phyloP scores from a whole-genome alignment of 2,329 filamentous ascomycete species.

The Aspergillus arachidicola region DNA sequence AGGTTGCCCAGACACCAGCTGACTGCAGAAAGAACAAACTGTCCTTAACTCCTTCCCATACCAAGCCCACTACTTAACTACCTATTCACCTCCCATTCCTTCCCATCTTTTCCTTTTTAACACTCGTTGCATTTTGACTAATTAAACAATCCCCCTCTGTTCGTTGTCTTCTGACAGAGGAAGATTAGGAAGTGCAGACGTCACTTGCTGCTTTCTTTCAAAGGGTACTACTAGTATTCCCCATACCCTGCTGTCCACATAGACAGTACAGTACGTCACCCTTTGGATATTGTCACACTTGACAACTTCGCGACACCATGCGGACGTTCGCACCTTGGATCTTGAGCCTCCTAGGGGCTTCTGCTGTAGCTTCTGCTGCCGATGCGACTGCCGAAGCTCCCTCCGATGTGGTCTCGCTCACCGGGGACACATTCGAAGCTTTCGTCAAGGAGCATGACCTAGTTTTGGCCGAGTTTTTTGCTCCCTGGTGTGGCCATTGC shows the following conservation, averaged over 20 bases:
- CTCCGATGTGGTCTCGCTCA: slow-evolving; percentile 84
- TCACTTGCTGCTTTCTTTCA: background rate
- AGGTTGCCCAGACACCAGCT: slow-evolving; percentile 26
- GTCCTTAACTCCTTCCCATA: slow-evolving; percentile 36
- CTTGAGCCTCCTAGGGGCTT: slow-evolving; percentile 43
- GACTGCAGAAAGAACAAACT: slow-evolving; percentile 45
- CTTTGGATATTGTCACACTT: background rate
- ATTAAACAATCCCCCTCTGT: background rate
- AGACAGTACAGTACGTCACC: background rate
- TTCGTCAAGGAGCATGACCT: slow-evolving; percentile 86
- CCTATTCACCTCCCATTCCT: slow-evolving; percentile 6
- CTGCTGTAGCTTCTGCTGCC: slow-evolving; percentile 38
- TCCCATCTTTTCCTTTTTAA: slow-evolving; percentile 12
- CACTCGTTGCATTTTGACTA: background rate
- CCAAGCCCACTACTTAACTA: slow-evolving; percentile 17
- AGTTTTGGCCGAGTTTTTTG: slow-evolving; percentile 95
- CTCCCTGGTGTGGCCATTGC: slow-evolving; percentile 97
- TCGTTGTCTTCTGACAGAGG: background rate
- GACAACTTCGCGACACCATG: slow-evolving; percentile 30
- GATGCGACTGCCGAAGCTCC: slow-evolving; percentile 31
- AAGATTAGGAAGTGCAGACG: background rate
- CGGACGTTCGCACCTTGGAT: slow-evolving; percentile 43
- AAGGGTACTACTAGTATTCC: background rate
- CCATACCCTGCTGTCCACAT: background rate
- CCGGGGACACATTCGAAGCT: slow-evolving; percentile 80